phyloP scores from a whole-genome alignment of 1,284 basidiomycete genomes.

The Cryptococcus hybrid region DNA sequence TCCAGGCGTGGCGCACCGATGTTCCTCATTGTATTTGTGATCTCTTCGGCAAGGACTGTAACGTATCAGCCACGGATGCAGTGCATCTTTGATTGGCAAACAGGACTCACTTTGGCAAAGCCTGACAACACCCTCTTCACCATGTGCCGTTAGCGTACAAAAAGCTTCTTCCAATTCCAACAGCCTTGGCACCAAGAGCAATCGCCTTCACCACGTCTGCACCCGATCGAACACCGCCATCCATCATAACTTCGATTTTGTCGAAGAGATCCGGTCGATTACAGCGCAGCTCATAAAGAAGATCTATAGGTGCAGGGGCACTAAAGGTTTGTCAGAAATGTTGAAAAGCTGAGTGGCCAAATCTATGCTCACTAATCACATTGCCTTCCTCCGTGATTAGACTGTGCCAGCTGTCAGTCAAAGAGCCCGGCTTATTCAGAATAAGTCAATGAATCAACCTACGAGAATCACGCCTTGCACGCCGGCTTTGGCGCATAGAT shows the following conservation, averaged over 20 bases:
- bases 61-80: background rate
- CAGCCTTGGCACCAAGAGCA: constrained; percentile 58
- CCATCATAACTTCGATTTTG: constrained; percentile 56
- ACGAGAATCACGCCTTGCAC: constrained; percentile 54
- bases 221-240: constrained; percentile 57
- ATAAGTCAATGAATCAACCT: constrained; percentile 15
- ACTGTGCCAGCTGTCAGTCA: constrained; percentile 36
- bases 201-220: constrained; percentile 60
- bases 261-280: constrained; percentile 53
- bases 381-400: constrained; percentile 55
- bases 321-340: constrained; percentile 16
- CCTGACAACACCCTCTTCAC: constrained; percentile 54
- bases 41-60: constrained; percentile 55
- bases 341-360: background rate
- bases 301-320: constrained; percentile 50
- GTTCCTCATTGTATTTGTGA: constrained; percentile 55
- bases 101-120: constrained; percentile 52
- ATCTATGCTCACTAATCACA: constrained; percentile 44
- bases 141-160: constrained; percentile 57
- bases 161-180: constrained; percentile 58
- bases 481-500: constrained; percentile 54
- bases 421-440: constrained; percentile 15
- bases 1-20: constrained; percentile 53
- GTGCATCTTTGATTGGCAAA: background rate
- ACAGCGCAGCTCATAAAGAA: constrained; percentile 52